Evolutionary conservation across 805 yeast species (phyloP).

Genomic region (Kazachstania psychrophila): DNA sequence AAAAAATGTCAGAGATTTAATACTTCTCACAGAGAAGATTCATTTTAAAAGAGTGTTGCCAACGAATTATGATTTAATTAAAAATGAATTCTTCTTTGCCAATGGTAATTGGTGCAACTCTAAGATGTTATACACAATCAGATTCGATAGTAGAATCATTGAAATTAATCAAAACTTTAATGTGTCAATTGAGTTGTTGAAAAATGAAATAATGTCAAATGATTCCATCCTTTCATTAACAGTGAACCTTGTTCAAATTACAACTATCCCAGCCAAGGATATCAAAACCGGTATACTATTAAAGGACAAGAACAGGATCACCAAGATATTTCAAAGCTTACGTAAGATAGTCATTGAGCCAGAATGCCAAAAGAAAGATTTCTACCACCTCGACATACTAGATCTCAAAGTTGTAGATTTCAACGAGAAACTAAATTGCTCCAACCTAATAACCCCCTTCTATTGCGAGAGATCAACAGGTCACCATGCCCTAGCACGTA

Average conservation of each 20-base stretch:
- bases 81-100: slow-evolving; percentile 7
- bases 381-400: slow-evolving; percentile 5
- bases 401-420: slow-evolving; percentile 1
- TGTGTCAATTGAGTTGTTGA: slow-evolving; percentile 6
- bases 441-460: slow-evolving; percentile 7
- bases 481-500: slow-evolving; percentile 4
- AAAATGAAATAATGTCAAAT: slow-evolving; percentile 3
- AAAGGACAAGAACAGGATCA: neutral
- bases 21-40: slow-evolving; percentile 12
- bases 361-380: neutral
- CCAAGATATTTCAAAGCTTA: neutral
- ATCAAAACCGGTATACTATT: neutral
- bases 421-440: neutral
- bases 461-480: slow-evolving; percentile 11
- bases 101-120: slow-evolving; percentile 7
- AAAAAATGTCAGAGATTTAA: slow-evolving; percentile 6
- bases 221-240: slow-evolving; percentile 4
- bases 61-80: slow-evolving; percentile 1
- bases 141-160: slow-evolving; percentile 10
- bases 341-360: too few relatives aligned
- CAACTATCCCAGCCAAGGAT: slow-evolving; percentile 11
- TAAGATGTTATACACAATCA: slow-evolving; percentile 6
- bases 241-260: slow-evolving; percentile 9
- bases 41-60: slow-evolving; percentile 11
- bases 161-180: slow-evolving; percentile 11